These are phyloP conservation scores for Centaurea solstitialis DNA, from an alignment of 129 eudicot genomes.

Conservation along the genomic window DNA sequence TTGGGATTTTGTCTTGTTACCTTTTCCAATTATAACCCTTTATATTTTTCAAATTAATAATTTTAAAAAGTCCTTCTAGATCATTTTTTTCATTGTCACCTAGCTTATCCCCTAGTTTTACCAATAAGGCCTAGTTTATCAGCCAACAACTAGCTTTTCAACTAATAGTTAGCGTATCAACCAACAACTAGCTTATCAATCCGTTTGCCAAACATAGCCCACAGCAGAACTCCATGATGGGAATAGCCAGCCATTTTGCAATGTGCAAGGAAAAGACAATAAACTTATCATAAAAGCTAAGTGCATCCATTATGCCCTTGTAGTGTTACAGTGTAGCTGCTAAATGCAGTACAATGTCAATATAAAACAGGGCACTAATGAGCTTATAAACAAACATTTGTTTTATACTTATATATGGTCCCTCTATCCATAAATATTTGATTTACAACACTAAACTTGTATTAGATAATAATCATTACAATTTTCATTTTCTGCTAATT, in stretches of 20 bases:
- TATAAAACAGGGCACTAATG: too few species aligned
- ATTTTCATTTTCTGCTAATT: too few species aligned
- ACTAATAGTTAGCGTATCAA: too few species aligned
- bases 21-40: background rate
- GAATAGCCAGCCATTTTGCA: background rate
- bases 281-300: background rate
- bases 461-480: too few species aligned
- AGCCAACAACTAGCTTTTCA: background rate
- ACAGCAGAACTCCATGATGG: background rate
- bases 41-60: background rate
- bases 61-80: background rate
- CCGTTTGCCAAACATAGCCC: background rate
- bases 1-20: background rate
- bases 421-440: too few species aligned
- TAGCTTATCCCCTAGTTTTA: background rate
- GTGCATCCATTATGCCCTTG: too few species aligned
- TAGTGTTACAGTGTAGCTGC: too few species aligned
- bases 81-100: background rate
- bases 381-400: too few species aligned
- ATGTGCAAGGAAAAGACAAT: background rate
- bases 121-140: background rate
- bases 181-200: background rate
- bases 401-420: too few species aligned
- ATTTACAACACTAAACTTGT: too few species aligned
- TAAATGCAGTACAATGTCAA: background rate